These are phyloP conservation scores for Lupinus albus DNA, from an alignment of 306 rosid genomes.

Conservation along the genomic window DNA sequence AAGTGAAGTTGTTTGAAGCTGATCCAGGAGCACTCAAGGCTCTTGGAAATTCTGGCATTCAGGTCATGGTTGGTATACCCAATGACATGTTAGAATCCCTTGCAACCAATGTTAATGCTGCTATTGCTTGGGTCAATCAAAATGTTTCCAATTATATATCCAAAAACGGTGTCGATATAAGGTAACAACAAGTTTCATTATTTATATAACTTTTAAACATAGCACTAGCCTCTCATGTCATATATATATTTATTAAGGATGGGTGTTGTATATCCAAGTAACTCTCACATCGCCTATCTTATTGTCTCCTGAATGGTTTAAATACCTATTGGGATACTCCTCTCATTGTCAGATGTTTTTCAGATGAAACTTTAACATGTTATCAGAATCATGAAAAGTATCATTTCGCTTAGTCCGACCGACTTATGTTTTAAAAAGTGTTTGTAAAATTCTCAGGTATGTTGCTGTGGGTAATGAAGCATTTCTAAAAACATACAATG, in stretches of 20 bases:
- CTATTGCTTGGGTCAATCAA: conserved; percentile 75
- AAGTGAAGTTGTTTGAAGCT: conserved; percentile 93
- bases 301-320: no score
- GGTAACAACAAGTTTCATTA: conserved; percentile 44
- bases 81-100: conserved; percentile 73
- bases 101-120: conserved; percentile 63
- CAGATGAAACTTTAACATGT: no score
- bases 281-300: no score
- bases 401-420: no score
- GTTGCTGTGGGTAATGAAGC: conserved; percentile 96
- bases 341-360: no score
- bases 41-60: conserved; percentile 73
- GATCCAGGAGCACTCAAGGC: conserved; percentile 74
- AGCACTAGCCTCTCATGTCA: background rate
- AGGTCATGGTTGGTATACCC: conserved; percentile 91
- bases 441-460: conserved; percentile 46
- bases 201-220: no score
- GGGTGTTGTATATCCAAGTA: no score
- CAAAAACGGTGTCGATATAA: conserved; percentile 66
- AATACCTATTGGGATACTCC: no score
- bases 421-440: conserved; percentile 15
- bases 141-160: conserved; percentile 75
- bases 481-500: conserved; percentile 74
- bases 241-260: no score
- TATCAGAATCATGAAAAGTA: no score